Evolutionary conservation across 176 grass and related monocot species (phyloP).

Genomic region (Alloteropsis semialata): DNA sequence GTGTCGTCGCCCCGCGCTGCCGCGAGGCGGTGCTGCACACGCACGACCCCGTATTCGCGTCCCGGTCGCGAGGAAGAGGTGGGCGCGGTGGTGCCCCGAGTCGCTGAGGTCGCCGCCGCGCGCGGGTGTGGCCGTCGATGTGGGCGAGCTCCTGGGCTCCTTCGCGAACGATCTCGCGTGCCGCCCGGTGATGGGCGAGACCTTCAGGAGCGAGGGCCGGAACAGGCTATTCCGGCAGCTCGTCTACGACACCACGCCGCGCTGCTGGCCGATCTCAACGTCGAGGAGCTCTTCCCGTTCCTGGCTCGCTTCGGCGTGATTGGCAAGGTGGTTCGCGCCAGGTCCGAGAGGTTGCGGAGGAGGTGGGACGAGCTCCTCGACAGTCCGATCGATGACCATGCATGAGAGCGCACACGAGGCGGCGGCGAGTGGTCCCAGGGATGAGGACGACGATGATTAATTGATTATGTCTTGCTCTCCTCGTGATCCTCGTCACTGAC

Average conservation of each 20-base stretch:
- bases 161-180: constrained; percentile 33
- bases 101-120: not conserved
- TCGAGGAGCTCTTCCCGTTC: constrained; percentile 36
- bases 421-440: not conserved
- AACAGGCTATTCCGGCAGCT: constrained; percentile 15
- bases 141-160: not conserved
- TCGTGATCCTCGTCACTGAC: no score
- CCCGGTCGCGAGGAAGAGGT: constrained; percentile 10
- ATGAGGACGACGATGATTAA: not conserved
- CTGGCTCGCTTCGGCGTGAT: constrained; percentile 9
- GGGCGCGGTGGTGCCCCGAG: not conserved
- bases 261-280: not conserved
- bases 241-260: not conserved
- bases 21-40: constrained; percentile 36
- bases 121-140: not conserved
- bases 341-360: not conserved
- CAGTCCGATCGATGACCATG: constrained; percentile 25
- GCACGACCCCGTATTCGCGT: constrained; percentile 53
- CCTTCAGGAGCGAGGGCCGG: not conserved
- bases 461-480: constrained; percentile 39
- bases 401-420: not conserved
- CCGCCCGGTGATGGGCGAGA: constrained; percentile 21
- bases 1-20: constrained; percentile 36
- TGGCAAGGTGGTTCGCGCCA: not conserved
- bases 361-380: constrained; percentile 46